Evolutionary conservation across 768 basidiomycete genomes (phyloP).

Genomic region (Pisolithus albus): DNA sequence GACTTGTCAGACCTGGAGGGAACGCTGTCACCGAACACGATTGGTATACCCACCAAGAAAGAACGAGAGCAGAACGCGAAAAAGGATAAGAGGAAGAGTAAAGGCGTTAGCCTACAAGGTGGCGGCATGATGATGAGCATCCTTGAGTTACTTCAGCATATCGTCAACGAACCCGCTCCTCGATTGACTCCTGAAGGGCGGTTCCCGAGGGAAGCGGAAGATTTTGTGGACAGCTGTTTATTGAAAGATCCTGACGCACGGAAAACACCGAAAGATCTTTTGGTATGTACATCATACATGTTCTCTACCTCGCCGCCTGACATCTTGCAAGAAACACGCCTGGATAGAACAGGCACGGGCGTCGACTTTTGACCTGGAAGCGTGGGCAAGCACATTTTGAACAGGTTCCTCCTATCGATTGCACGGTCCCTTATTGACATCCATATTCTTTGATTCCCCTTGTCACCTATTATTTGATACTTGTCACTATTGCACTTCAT

Average conservation of each 20-base stretch:
- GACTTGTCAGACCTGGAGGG: conserved; percentile 74
- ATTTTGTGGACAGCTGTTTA: conserved; percentile 86
- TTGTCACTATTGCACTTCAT: conserved; percentile 19
- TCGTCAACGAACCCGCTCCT: conserved; percentile 98
- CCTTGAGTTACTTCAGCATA: conserved; percentile 92
- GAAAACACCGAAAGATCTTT: conserved; percentile 80
- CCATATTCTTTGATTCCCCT: conserved; percentile 19
- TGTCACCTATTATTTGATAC: conserved; percentile 18
- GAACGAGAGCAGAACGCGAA: conserved; percentile 45
- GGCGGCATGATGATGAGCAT: conserved; percentile 98
- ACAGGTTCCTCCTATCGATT: conserved; percentile 13
- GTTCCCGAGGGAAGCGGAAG: conserved; percentile 68
- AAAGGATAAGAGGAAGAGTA: conserved; percentile 82
- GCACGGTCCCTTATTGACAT: conserved; percentile 3
- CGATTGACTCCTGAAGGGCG: conserved; percentile 67
- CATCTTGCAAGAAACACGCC: conserved; percentile 48
- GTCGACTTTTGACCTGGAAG: conserved; percentile 65
- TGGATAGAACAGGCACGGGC: conserved; percentile 66
- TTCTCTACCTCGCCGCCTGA: not conserved
- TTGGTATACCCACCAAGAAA: conserved; percentile 35
- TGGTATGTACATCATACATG: conserved; percentile 38
- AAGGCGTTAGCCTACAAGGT: conserved; percentile 89
- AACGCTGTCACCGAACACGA: conserved; percentile 66
- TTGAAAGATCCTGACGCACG: conserved; percentile 82
- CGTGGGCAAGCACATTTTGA: conserved; percentile 75